Base-by-base conservation (phyloP, 805 yeast genomes). In the Wickerhamiella cacticola region DNA sequence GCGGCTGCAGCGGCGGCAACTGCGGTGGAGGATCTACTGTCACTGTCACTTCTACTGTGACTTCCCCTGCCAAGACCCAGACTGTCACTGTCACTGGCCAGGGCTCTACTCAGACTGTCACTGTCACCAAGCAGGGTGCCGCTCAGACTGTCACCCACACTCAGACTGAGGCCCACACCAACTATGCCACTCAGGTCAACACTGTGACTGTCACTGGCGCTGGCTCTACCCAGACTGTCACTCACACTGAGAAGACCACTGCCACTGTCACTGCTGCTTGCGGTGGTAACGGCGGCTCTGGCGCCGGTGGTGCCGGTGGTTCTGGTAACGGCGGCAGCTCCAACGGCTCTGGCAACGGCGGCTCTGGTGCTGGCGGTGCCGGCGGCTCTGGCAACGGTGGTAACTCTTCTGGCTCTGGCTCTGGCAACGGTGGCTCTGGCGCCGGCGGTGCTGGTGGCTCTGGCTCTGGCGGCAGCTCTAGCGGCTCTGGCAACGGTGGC, bases 351-450 rank as follows among this genome's bases (percentile, higher is more conserved):
- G 33, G 38, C 21, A 16, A 16, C 12, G 25, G 25, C 21, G 36
- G 36, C 9, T 33, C 36, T 13, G 44, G 45, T 19, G 28, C 45
- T 15, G 33, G 33, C 26, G 12, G 29, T 22, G 35, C 25, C 23
- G 12, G 24, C 10, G 22, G 28, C 28, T 3, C 49, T 29, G 25
- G 59, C 60, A n/a, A n/a, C n/a, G n/a, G n/a, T n/a, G n/a, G n/a
- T n/a, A n/a, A n/a, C n/a, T n/a, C n/a, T n/a, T n/a, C n/a, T n/a
- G n/a, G n/a, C n/a, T n/a, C n/a, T n/a, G n/a, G n/a, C n/a, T n/a
- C n/a, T n/a, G 28, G 36, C 22, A 15, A 24, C 29, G 45, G 45
- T 22, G 45, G 45, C 18, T 29, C 38, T 13, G 36, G 21, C 16
- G n/a, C 31, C 15, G 46, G 41, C 33, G 22, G 28, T n/a, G 46